A percentile compares a stretch with the other conserved stretches of the same genome.
These are phyloP conservation scores for Cyberlindnera mrakii DNA, from an alignment of 805 yeast species.

Conservation along the genomic window DNA sequence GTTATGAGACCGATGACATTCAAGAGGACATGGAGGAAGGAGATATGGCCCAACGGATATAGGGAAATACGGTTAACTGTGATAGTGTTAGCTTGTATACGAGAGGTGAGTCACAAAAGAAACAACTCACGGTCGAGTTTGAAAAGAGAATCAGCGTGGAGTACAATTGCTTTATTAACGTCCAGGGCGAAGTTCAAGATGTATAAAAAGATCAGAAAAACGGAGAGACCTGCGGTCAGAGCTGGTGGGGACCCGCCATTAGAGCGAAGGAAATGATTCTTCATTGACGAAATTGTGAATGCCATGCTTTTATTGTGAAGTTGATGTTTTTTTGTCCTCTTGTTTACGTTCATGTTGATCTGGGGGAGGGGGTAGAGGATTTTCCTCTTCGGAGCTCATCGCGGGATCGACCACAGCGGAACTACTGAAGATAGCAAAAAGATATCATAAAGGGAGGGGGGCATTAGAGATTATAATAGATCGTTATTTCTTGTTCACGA, in stretches of 20 bases:
- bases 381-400: too few species aligned
- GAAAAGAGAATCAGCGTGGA: conserved; percentile 52
- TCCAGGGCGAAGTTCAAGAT: conserved; percentile 26
- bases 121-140: conserved; percentile 27
- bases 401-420: too few species aligned
- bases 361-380: too few species aligned
- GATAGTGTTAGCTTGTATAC: not conserved
- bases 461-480: not conserved
- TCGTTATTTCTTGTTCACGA: conserved; percentile 10
- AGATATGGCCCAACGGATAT: conserved; percentile 67
- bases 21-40: conserved; percentile 52
- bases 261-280: conserved; percentile 1
- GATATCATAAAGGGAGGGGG: too few species aligned
- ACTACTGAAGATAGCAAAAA: too few species aligned
- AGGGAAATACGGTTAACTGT: conserved; percentile 38
- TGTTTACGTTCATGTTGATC: not conserved
- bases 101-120: not conserved
- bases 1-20: conserved; percentile 53
- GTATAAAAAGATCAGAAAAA: conserved; percentile 46
- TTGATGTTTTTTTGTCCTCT: not conserved
- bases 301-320: not conserved
- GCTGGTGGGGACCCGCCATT: conserved; percentile 42
- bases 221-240: conserved; percentile 51
- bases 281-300: not conserved
- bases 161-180: conserved; percentile 35